These are phyloP conservation scores for Russula vinacea DNA, from an alignment of 768 basidiomycete species.

Conservation along the genomic window DNA sequence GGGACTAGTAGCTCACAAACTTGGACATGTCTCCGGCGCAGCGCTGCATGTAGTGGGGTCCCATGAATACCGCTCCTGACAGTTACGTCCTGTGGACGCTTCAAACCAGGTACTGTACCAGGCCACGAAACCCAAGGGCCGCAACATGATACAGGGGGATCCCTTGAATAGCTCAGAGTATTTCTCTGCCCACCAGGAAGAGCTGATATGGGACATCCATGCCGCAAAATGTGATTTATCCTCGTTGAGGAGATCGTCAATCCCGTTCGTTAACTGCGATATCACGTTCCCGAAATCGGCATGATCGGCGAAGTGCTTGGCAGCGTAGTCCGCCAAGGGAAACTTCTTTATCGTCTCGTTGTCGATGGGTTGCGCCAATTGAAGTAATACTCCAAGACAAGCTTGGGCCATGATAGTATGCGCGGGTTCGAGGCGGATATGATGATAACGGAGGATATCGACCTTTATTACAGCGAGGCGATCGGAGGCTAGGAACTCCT, in stretches of 20 bases:
- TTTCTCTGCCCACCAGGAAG: slow-evolving; percentile 4
- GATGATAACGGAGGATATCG: not conserved
- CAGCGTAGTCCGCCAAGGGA: not conserved
- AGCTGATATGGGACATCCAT: slow-evolving; percentile 4
- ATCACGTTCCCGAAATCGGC: slow-evolving; percentile 1
- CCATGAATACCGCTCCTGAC: not conserved
- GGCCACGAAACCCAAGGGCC: not conserved
- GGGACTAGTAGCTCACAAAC: not conserved
- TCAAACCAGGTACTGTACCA: not conserved
- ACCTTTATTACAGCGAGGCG: not conserved
- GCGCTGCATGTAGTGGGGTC: not conserved
- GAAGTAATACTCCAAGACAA: not conserved
- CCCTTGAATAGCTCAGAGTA: not conserved
- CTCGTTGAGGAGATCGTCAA: not conserved
- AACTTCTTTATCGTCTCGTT: not conserved
- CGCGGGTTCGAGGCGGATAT: slow-evolving; percentile 1
- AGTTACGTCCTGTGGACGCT: not conserved
- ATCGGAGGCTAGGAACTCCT: not conserved
- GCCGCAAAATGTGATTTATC: not conserved
- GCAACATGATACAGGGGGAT: not conserved
- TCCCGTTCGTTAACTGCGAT: not conserved
- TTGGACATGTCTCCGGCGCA: not conserved
- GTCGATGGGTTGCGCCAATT: not conserved
- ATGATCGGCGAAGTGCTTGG: slow-evolving; percentile 3
- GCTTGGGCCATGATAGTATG: slow-evolving; percentile 3